phyloP scores from a whole-genome alignment of 164 flowering plant genomes.

The Stephania japonica region DNA sequence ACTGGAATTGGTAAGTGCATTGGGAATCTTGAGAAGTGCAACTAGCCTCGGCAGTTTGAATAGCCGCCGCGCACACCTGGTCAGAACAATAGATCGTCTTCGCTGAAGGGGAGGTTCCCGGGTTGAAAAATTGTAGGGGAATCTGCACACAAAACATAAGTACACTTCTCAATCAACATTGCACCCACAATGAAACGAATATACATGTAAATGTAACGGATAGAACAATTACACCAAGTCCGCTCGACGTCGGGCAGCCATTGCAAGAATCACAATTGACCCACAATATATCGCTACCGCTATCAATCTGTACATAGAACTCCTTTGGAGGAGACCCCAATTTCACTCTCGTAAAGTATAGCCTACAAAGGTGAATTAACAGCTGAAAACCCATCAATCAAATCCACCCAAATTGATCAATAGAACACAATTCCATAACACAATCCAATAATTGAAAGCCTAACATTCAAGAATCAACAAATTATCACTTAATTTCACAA shows the following conservation, averaged over 20 bases:
- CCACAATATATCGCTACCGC: slow-evolving; percentile 97
- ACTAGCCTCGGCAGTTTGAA: slow-evolving; percentile 50
- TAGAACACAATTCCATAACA: background rate
- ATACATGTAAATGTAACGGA: background rate
- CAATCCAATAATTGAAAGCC: too few species aligned
- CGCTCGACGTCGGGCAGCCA: slow-evolving; percentile 79
- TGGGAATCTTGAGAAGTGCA: slow-evolving; percentile 45
- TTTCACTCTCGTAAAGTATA: slow-evolving; percentile 70
- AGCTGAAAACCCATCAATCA: background rate
- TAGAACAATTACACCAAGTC: slow-evolving; percentile 52
- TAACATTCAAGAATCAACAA: background rate
- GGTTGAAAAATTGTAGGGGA: slow-evolving; percentile 56
- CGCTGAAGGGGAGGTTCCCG: slow-evolving; percentile 61
- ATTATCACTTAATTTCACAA: background rate
- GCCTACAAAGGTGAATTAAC: slow-evolving; percentile 34
- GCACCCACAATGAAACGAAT: background rate
- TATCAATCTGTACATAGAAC: slow-evolving; percentile 87
- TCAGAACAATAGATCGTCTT: slow-evolving; percentile 56
- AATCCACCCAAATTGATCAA: background rate
- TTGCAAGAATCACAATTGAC: slow-evolving; percentile 69
- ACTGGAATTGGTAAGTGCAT: slow-evolving; percentile 70
- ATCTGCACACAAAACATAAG: slow-evolving; percentile 37
- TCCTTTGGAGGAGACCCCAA: slow-evolving; percentile 82
- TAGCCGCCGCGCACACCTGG: slow-evolving; percentile 48
- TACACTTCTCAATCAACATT: background rate